Percentiles rank a stretch among this genome's conserved stretches.
Conservation (phyloP, 2,329 filamentous ascomycete species). For the Fusarium azukiicola region DNA sequence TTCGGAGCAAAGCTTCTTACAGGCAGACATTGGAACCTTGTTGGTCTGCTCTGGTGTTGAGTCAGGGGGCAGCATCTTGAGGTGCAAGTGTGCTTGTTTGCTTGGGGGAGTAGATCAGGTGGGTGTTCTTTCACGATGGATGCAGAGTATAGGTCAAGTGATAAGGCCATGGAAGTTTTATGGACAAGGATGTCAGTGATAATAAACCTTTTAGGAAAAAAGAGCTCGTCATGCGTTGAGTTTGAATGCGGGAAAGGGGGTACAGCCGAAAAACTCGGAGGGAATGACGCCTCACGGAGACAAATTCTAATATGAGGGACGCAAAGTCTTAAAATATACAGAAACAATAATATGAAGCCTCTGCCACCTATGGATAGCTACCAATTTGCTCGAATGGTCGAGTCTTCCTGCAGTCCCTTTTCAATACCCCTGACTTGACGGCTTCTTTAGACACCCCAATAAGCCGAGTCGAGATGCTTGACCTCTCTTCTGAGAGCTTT, state of each 20-base stretch:
- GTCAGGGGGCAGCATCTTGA: slow-evolving; percentile 6
- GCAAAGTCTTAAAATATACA: neutral
- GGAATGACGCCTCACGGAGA: neutral
- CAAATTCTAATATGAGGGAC: neutral
- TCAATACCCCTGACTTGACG: too few relatives aligned
- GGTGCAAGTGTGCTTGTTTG: neutral
- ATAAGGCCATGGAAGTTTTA: neutral
- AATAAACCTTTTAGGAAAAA: neutral
- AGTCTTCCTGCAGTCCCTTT: too few relatives aligned
- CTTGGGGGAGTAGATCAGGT: neutral
- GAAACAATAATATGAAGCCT: too few relatives aligned
- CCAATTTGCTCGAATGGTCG: too few relatives aligned
- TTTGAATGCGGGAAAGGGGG: neutral
- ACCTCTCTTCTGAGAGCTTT: too few relatives aligned
- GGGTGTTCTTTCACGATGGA: neutral
- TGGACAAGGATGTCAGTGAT: neutral
- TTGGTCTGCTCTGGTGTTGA: neutral
- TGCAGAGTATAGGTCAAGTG: neutral
- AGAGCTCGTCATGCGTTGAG: slow-evolving; percentile 3
- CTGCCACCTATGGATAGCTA: too few relatives aligned
- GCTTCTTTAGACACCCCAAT: too few relatives aligned
- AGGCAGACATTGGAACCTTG: neutral
- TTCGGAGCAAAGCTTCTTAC: neutral
- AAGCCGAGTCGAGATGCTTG: too few relatives aligned
- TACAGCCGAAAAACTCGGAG: neutral